These are phyloP conservation scores for Syzygium jambos DNA, from an alignment of 345 rosid species.

Conservation along the genomic window DNA sequence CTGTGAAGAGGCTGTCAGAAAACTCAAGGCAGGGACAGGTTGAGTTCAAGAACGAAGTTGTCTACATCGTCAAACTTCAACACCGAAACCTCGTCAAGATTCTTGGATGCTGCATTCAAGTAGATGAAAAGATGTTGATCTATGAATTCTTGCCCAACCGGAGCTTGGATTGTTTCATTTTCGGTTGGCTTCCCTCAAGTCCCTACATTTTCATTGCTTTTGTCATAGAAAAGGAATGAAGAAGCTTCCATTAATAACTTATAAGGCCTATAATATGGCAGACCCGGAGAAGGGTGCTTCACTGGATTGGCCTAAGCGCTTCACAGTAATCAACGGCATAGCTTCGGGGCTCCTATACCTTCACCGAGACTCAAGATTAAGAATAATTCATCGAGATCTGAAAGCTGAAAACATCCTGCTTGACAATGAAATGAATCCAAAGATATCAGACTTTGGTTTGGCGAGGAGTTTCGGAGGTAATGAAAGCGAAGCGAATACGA, in stretches of 20 bases:
- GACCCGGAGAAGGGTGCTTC: neutral
- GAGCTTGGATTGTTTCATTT: slow-evolving; percentile 2
- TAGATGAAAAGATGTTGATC: neutral
- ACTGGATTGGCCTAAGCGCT: neutral
- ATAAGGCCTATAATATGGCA: neutral
- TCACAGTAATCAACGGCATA: neutral
- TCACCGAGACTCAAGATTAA: slow-evolving; percentile 21
- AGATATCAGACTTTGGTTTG: neutral
- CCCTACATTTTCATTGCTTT: neutral
- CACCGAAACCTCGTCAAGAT: slow-evolving; percentile 2
- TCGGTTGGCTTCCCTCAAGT: neutral
- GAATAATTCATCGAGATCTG: slow-evolving; percentile 3
- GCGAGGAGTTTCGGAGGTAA: neutral
- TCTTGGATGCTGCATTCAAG: neutral
- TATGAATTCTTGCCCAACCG: slow-evolving; percentile 1
- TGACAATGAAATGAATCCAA: neutral
- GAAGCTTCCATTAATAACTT: neutral
- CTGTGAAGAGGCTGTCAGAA: slow-evolving; percentile 3
- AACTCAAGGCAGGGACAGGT: neutral
- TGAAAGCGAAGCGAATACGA: neutral
- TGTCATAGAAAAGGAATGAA: neutral
- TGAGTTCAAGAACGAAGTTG: neutral
- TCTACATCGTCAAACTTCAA: neutral
- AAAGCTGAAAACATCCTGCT: neutral
- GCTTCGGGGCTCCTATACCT: slow-evolving; percentile 8